Base-by-base conservation (phyloP, 2,329 filamentous ascomycete species). In the Ceratocystis cubensis region DNA sequence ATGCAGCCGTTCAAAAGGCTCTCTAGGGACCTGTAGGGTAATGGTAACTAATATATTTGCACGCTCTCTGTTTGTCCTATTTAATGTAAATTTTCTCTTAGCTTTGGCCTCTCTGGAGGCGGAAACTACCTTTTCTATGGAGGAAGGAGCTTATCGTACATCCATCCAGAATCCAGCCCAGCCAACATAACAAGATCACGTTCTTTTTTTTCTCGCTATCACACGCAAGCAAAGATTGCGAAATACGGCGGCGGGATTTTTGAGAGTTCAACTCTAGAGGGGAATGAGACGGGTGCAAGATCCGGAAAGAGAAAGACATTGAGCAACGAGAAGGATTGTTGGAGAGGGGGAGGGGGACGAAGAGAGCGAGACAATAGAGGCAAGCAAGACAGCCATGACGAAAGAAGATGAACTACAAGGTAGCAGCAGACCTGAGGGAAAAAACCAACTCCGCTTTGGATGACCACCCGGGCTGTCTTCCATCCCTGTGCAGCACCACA, bases 351-450 rank as follows among this genome's bases (percentile, higher is more conserved):
- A 67, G 61, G 20, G 13, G 17, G 50, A 69, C 61, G 53, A 63
- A 61, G 61, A 41, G 61, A 59, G 67, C 67, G 61, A 64, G 66
- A 10, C 8, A 57, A 63, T 30, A 37, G 20, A 17, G 37, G 33
- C 30, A 63, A 64, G 20, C 53, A 59, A 61, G 41, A 61, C 13
- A 4, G 37, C 10, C 37, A 41, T 41, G 37, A 15, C 37, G 61
- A 65, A 53, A 46, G 44, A 46, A 66, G 48, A 30, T 61, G 37
- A 41, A 41, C 37, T 4, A 15, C 10, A 41, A 15, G 37, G 37
- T 15, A 15, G 37, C 3, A 41, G 13, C 4, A 41, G 13, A 3
- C 0, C 37, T 15, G 1, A 41, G 37, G 37, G 37, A 33, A 61
- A 53, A 53, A 50, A 30, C 10, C 13, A 41, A 13, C 22, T 41